Evolutionary conservation across 2,329 filamentous ascomycete genomes (phyloP).

Genomic region (Cladosporium sp.): DNA sequence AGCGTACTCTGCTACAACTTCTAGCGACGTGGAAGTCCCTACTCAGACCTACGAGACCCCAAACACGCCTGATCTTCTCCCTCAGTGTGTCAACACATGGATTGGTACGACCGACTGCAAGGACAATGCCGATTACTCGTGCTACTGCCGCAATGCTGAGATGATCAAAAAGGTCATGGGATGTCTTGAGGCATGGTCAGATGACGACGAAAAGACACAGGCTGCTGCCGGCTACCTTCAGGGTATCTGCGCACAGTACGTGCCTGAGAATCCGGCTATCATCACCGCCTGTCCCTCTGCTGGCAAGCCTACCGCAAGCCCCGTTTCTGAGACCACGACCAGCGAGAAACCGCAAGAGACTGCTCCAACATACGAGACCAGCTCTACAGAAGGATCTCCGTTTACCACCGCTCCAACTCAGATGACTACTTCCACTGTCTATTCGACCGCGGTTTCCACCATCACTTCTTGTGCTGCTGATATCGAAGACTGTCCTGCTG

Average conservation of each 20-base stretch:
- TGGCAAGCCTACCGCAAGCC: conserved; percentile 43
- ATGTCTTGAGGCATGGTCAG: conserved; percentile 75
- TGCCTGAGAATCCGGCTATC: conserved; percentile 76
- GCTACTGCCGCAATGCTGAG: conserved; percentile 77
- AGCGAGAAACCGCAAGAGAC: not conserved
- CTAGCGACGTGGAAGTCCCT: not conserved
- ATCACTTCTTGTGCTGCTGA: conserved; percentile 34
- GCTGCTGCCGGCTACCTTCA: conserved; percentile 78
- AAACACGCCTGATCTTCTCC: conserved; percentile 66
- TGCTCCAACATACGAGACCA: conserved; percentile 11
- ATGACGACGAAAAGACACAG: conserved; percentile 60
- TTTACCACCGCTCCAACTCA: conserved; percentile 9
- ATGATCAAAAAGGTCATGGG: conserved; percentile 76
- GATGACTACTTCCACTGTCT: conserved; percentile 17
- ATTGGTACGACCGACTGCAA: conserved; percentile 68
- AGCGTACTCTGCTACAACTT: not conserved
- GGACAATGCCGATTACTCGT: conserved; percentile 75
- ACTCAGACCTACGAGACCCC: conserved; percentile 13
- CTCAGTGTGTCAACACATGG: conserved; percentile 91
- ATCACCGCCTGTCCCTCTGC: conserved; percentile 66
- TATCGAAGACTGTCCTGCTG: conserved; percentile 33
- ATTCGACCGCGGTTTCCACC: conserved; percentile 29
- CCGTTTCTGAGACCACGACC: conserved; percentile 9
- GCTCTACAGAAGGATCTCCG: conserved; percentile 10
- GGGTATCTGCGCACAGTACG: conserved; percentile 78